Conservation (phyloP, 2,329 filamentous ascomycete species). For the Xylaria sp. region DNA sequence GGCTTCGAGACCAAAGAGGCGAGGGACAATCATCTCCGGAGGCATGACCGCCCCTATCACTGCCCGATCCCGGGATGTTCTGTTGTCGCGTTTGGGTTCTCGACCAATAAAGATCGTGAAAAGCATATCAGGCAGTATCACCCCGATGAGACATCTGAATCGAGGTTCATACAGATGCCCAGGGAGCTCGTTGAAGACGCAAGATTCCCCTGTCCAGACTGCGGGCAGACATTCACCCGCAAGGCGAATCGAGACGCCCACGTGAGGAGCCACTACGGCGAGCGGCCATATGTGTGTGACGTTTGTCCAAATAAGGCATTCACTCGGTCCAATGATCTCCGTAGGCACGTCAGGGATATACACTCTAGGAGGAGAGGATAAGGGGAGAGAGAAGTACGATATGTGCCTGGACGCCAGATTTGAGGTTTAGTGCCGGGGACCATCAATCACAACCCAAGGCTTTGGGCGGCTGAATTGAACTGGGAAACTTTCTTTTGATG, state of each 20-base stretch:
- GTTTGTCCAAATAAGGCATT: conserved; percentile 42
- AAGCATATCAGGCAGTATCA: conserved; percentile 41
- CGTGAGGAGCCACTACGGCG: conserved; percentile 45
- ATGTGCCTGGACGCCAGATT: no score
- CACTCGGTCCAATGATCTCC: conserved; percentile 42
- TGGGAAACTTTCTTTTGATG: no score
- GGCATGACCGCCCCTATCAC: conserved; percentile 49
- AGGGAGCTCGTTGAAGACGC: conserved; percentile 26
- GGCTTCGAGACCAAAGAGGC: conserved; percentile 44
- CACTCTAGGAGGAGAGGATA: neutral
- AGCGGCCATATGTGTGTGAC: conserved; percentile 40
- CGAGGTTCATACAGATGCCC: conserved; percentile 31
- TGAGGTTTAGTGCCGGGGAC: no score
- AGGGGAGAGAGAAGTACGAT: neutral
- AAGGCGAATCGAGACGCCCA: conserved; percentile 45
- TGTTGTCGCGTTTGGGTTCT: conserved; percentile 46
- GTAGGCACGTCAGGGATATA: conserved; percentile 40
- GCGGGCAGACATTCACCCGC: conserved; percentile 47
- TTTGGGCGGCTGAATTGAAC: no score
- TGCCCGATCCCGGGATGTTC: conserved; percentile 45
- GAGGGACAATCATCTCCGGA: conserved; percentile 45
- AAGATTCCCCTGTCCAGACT: conserved; percentile 43
- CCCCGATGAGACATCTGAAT: conserved; percentile 32
- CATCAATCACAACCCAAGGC: no score
- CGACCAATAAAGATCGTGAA: conserved; percentile 46